A percentile compares a stretch with the other conserved stretches of the same genome.
phyloP scores from a whole-genome alignment of 768 basidiomycete species.

The Macrolepiota dolichaula region DNA sequence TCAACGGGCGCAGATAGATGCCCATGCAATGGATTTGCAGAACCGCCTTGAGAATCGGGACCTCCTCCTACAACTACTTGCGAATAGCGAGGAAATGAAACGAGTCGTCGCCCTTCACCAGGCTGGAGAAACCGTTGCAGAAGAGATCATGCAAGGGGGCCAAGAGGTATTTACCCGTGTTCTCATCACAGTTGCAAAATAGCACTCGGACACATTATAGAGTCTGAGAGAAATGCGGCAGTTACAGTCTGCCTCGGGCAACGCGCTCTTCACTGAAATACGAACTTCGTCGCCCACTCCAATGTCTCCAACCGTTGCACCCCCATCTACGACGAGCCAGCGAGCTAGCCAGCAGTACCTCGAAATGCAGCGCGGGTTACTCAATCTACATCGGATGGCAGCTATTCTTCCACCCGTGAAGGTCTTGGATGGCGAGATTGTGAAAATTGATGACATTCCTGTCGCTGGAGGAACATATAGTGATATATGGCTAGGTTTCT shows the following conservation, averaged over 20 bases:
- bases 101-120: slow-evolving; percentile 32
- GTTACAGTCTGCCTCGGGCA: neutral
- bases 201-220: neutral
- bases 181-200: neutral
- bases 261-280: slow-evolving; percentile 8
- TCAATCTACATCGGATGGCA: slow-evolving; percentile 24
- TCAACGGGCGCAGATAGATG: slow-evolving; percentile 23
- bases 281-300: slow-evolving; percentile 16
- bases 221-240: slow-evolving; percentile 22
- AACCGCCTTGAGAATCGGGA: slow-evolving; percentile 33
- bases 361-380: slow-evolving; percentile 42
- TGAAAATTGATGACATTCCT: slow-evolving; percentile 32
- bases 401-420: slow-evolving; percentile 53
- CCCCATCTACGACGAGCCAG: slow-evolving; percentile 13
- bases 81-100: slow-evolving; percentile 27
- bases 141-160: slow-evolving; percentile 48
- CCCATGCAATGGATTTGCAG: slow-evolving; percentile 22
- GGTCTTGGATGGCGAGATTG: slow-evolving; percentile 50
- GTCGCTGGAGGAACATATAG: slow-evolving; percentile 52
- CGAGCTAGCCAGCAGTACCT: slow-evolving; percentile 28
- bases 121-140: slow-evolving; percentile 38
- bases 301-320: slow-evolving; percentile 13
- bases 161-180: slow-evolving; percentile 36
- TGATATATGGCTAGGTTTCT: slow-evolving; percentile 51
- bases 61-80: slow-evolving; percentile 33